phyloP scores from a whole-genome alignment of 2,329 filamentous ascomycete species.

The Calcarisporium arbuscula region DNA sequence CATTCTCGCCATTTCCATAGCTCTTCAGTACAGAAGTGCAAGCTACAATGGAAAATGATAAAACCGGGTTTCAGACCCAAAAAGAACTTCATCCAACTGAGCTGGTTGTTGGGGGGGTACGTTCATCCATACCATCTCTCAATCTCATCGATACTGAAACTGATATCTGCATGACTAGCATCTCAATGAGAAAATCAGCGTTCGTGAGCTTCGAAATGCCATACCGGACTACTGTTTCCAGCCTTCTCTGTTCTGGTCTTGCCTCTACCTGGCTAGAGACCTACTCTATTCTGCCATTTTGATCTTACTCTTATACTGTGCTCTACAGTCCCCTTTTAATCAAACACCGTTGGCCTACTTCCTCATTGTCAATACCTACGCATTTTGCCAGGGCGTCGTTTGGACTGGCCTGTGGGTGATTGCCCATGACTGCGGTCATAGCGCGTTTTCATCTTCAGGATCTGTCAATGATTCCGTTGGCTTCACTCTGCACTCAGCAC shows the following conservation, averaged over 20 bases:
- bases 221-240: conserved; percentile 1
- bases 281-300: no score
- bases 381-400: not conserved
- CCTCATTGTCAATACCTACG: not conserved
- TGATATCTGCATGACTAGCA: not conserved
- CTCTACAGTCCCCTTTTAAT: not conserved
- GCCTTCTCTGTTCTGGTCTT: not conserved
- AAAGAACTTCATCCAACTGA: conserved; percentile 3
- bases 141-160: no score
- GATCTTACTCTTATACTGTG: not conserved
- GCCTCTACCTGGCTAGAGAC: not conserved
- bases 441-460: conserved; percentile 8
- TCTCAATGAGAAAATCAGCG: conserved; percentile 1
- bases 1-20: not conserved
- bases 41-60: not conserved
- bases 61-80: conserved; percentile 3
- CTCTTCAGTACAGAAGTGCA: not conserved
- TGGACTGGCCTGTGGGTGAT: conserved; percentile 9
- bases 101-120: conserved; percentile 3
- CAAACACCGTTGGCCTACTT: not conserved
- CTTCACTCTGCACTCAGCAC: conserved; percentile 18
- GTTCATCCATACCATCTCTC: no score
- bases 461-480: conserved; percentile 10
- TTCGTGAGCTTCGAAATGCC: conserved; percentile 1
- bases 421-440: conserved; percentile 14